Base-by-base conservation (phyloP, 495 filamentous ascomycete genomes). In the Tuber borchii region DNA sequence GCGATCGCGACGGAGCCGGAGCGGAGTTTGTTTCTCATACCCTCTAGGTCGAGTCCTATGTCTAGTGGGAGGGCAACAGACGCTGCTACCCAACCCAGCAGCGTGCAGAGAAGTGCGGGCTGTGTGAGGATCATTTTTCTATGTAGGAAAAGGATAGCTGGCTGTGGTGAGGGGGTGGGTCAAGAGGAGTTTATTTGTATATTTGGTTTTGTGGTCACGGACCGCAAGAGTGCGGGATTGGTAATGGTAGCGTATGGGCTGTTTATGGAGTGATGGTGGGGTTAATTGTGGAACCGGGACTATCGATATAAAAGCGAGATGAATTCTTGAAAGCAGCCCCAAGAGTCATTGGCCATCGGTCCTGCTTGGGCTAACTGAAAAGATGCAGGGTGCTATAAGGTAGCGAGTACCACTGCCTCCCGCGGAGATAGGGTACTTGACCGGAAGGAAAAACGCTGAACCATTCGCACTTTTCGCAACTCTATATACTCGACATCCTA, bases 1-100 rank as follows among this genome's bases (percentile, higher is more conserved):
- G 80, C 80, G 37, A 82, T 76, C 12, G 80, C 80, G 2, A 81
- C 31, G 22, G 80, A 71, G 17, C 79, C 79, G 0, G 80, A 81
- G 46, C 80, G 79, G 44, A 82, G 77, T 34, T 74, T 81, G 37
- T 82, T 82, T 26, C 44, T 71, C 68, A 82, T 72, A 37, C 80
- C 74, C 17, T 78, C 79, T 48, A 82, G 70, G 45, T 72, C 74
- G 46, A 81, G 44, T 48, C 42, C 65, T 7, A 51, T 72, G 10
- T 69, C 56, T 17, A 73, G 44, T 14, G 73, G 78, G 14, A 31
- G 12, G 0, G 56, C 56, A 65, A 19, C 4, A 34, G 56, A 34
- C 26, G 31, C 56, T 34, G 1, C 56, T 16, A 14, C 26, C 22
- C 51, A 61, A 9, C 10, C 16, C 31, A 61, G 51, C 26, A 65